A percentile compares a stretch with the other conserved stretches of the same genome.
These are phyloP conservation scores for Cucurbita maxima DNA, from an alignment of 306 rosid genomes.

Conservation along the genomic window DNA sequence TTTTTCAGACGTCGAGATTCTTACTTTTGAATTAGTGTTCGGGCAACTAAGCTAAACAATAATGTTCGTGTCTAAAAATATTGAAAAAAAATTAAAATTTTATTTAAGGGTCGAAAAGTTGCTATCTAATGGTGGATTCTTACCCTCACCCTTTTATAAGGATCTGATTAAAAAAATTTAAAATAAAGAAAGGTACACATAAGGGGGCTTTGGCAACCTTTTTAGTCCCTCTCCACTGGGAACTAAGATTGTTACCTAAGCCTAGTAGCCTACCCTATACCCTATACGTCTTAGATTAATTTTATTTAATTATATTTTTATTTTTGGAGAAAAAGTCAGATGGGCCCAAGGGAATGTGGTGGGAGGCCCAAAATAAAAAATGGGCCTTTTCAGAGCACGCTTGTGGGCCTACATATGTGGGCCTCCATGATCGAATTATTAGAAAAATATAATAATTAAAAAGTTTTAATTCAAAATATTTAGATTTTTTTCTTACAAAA, in stretches of 20 bases:
- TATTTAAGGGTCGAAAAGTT: no score
- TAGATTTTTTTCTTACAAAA: background rate
- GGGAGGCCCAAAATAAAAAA: conserved; percentile 27
- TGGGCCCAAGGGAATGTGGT: conserved; percentile 11
- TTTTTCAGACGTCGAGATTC: no score
- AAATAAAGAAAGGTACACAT: background rate
- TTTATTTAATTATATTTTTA: background rate
- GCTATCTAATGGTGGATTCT: no score
- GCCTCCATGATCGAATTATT: conserved; percentile 11
- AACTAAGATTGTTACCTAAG: conserved; percentile 25
- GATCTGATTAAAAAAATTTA: no score
- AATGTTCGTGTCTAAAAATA: no score
- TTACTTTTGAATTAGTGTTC: no score
- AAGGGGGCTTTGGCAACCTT: conserved; percentile 16
- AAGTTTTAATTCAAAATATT: background rate
- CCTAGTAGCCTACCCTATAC: conserved; percentile 4
- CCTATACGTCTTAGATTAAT: background rate
- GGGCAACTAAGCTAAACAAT: no score
- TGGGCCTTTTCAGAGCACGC: conserved; percentile 32
- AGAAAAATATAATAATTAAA: background rate
- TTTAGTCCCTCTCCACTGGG: conserved; percentile 37
- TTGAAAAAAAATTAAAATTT: no score
- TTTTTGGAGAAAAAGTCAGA: background rate
- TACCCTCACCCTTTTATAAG: no score
- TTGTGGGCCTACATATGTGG: conserved; percentile 21